phyloP scores from a whole-genome alignment of 2,329 filamentous ascomycete genomes.

The Chaetomium olivaceum region DNA sequence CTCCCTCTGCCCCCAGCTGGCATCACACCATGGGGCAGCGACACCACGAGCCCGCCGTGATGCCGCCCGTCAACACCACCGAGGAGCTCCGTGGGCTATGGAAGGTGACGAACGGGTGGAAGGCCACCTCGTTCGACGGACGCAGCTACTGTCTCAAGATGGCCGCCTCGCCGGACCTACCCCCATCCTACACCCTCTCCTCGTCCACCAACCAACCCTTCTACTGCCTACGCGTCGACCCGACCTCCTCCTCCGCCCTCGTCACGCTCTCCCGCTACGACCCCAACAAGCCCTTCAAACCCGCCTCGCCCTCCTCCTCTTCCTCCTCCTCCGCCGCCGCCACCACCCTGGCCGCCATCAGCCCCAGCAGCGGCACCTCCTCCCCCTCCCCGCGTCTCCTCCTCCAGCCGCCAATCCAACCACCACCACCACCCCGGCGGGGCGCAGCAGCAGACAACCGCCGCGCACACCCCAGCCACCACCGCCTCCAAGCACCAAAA shows the following conservation, averaged over 20 bases:
- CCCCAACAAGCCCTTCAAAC: slow-evolving; percentile 58
- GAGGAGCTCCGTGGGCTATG: slow-evolving; percentile 66
- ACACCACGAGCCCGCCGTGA: slow-evolving; percentile 46
- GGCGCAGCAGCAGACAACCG: too few relatives aligned
- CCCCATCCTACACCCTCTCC: slow-evolving; percentile 67
- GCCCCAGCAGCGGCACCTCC: slow-evolving; percentile 30
- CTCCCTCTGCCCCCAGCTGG: slow-evolving; percentile 33
- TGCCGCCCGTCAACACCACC: slow-evolving; percentile 55
- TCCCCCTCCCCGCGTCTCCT: slow-evolving; percentile 23
- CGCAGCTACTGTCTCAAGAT: slow-evolving; percentile 61
- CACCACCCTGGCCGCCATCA: slow-evolving; percentile 28
- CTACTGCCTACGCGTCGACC: slow-evolving; percentile 65
- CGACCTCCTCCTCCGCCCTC: slow-evolving; percentile 63
- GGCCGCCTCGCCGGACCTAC: slow-evolving; percentile 58
- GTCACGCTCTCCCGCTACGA: slow-evolving; percentile 61
- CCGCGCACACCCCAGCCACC: slow-evolving; percentile 39
- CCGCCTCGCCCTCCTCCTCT: slow-evolving; percentile 35
- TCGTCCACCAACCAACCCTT: slow-evolving; percentile 60
- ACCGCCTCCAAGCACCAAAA: slow-evolving; percentile 45
- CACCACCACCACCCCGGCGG: not conserved
- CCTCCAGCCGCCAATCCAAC: slow-evolving; percentile 22
- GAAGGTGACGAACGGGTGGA: slow-evolving; percentile 71
- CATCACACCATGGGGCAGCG: slow-evolving; percentile 18
- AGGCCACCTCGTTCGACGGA: slow-evolving; percentile 60
- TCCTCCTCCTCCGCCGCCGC: slow-evolving; percentile 32